These are phyloP conservation scores for Dendrobium officinale DNA, from an alignment of 106 monocot genomes.

Conservation along the genomic window DNA sequence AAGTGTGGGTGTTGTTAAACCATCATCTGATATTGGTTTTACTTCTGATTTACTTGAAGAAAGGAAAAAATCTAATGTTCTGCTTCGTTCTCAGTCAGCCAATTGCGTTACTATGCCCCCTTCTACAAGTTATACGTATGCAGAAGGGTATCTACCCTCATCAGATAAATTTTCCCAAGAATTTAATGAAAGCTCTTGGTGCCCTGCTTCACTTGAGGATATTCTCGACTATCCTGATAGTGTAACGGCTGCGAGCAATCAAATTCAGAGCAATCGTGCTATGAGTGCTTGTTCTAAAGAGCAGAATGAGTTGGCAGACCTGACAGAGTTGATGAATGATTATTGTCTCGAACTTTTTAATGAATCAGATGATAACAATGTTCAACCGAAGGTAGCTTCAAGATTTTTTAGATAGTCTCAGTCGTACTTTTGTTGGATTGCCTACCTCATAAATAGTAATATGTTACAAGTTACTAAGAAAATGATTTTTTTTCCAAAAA, in stretches of 20 bases:
- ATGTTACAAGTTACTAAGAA: background rate
- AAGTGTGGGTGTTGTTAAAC: slow-evolving; percentile 22
- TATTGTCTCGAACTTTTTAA: slow-evolving; percentile 34
- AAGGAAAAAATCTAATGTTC: slow-evolving; percentile 9
- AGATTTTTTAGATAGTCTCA: too few species aligned
- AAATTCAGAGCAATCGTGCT: background rate
- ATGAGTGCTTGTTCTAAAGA: background rate
- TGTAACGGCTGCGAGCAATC: slow-evolving; percentile 7
- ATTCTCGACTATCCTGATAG: slow-evolving; percentile 20
- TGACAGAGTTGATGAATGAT: slow-evolving; percentile 27
- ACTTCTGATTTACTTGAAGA: slow-evolving; percentile 25
- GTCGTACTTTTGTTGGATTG: background rate
- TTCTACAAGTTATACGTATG: slow-evolving; percentile 1
- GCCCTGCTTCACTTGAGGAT: slow-evolving; percentile 10
- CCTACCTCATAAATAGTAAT: background rate
- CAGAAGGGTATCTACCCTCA: slow-evolving; percentile 11
- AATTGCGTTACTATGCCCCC: background rate
- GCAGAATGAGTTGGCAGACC: slow-evolving; percentile 30
- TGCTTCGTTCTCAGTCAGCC: too few species aligned
- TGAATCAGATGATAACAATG: slow-evolving; percentile 17
- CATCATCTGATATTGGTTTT: slow-evolving; percentile 30
- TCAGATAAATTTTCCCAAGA: too few species aligned
- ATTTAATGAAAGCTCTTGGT: slow-evolving; percentile 14
- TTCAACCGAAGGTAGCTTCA: slow-evolving; percentile 28
- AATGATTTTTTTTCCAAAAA: background rate